Evolutionary conservation across 768 basidiomycete species (phyloP), one percentile per base, ranked within the genome.

Genomic region (Sporobolomyces phaffii): DNA sequence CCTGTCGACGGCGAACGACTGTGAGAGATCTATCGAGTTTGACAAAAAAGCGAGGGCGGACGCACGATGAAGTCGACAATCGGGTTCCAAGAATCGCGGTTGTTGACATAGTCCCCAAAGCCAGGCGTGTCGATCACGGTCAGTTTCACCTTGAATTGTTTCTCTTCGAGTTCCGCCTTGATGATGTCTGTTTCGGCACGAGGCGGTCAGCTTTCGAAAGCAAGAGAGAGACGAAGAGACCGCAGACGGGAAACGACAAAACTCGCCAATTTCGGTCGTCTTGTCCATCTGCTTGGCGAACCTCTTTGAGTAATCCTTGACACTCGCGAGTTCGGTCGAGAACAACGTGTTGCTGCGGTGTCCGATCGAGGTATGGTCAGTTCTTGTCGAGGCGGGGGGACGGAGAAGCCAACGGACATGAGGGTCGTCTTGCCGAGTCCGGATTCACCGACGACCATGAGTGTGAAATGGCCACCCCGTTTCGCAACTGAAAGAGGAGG

Each of bases 21-120:
- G 5, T 4, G 38, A 31, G n/a, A 18, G 14, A 17, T 28, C 11
- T 80, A 43, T 7, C 43, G 20, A 22, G 36, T 18, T 15, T 28
- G 7, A 22, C 9, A 18, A 38, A 22, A 26, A 26, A 24, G 38
- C 22, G 38, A 26, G 7, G 36, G 15, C n/a, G 10, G 38, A 43
- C 64, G 43, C 28, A 66, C 69, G 73, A 96, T 92, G 79, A 98
- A 98, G 79, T 99, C 94, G 77, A 99, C 87, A 73, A 99, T 98
- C 60, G 96, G 96, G 33, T 85, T 83, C 96, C 96, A 99, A 24
- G 91, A 93, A 79, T 98, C 96, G 62, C 91, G 86, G 84, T 99
- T 99, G 89, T 99, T 99, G 81, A 99, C 94, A 76, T 97, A 98
- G 87, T 99, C 96, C 41, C 96, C 96, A 70, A 98, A 99, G 33